Percentiles rank a stretch among this genome's conserved stretches.
Conservation (phyloP, 2,329 filamentous ascomycete genomes). For the Cladosporium cucumerinum region DNA sequence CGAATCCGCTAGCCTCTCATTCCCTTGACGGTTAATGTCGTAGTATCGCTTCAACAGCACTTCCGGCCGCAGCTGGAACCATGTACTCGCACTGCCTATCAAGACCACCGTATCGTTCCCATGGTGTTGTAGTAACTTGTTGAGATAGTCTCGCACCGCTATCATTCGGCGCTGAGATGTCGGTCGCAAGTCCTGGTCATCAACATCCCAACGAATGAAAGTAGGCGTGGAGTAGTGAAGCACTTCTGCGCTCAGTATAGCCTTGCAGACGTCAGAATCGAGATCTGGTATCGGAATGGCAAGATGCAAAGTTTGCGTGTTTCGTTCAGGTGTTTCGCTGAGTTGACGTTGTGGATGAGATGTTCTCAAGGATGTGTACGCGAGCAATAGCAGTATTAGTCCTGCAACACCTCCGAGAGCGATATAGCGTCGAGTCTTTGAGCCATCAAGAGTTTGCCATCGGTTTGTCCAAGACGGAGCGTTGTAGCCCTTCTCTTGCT, state of each 20-base stretch:
- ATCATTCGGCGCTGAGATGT: conserved; percentile 14
- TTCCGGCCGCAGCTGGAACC: conserved; percentile 62
- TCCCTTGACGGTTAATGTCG: conserved; percentile 37
- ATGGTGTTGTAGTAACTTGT: conserved; percentile 5
- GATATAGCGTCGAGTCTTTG: background rate
- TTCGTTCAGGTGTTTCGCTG: background rate
- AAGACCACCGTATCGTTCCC: conserved; percentile 59
- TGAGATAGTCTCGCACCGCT: conserved; percentile 20
- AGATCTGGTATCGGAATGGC: conserved; percentile 3
- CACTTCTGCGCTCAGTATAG: conserved; percentile 15
- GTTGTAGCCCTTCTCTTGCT: background rate
- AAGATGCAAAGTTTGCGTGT: conserved; percentile 8
- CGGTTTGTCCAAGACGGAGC: background rate
- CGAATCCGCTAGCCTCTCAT: conserved; percentile 46
- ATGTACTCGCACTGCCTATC: conserved; percentile 58
- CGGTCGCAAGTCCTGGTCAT: background rate
- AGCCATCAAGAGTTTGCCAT: background rate
- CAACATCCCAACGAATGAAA: conserved; percentile 16
- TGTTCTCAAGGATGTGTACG: background rate
- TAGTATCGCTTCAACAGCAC: conserved; percentile 61
- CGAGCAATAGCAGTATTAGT: background rate
- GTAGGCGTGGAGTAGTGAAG: conserved; percentile 20
- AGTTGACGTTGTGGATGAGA: background rate
- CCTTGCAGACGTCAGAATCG: conserved; percentile 8
- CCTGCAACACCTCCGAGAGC: background rate